Base-by-base conservation (phyloP, 1,139 yeast species). In the Kodamaea sp. region DNA sequence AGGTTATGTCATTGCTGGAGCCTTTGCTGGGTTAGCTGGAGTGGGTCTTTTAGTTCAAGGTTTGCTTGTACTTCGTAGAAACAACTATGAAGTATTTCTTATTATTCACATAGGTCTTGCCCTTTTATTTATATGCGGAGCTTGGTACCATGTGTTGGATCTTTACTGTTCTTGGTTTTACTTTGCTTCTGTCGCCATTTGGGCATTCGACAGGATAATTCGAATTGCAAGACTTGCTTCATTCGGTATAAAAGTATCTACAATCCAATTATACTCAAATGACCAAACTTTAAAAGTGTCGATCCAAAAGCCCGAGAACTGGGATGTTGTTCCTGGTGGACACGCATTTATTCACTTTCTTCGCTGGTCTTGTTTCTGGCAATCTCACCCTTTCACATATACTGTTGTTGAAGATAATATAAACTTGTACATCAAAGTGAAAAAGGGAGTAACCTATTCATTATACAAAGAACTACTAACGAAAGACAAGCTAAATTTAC, bases 331-430 rank as follows among this genome's bases (percentile, higher is more conserved):
- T 38, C 83, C 87, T 5, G 87, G 87, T n/a, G 80, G 82, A 12
- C 82, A 75, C 54, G 80, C 78, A 1, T 83, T 70, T 50, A 60
- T 83, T 36, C 79, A 81, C 53, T 73, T 81, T 40, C 55, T 75
- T 34, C 59, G 67, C 31, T 69, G 78, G 31, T 54, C 71, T 45
- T 73, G 76, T 38, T 82, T 82, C 46, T 84, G 79, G 80, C 88
- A 83, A 54, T 75, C 84, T 0, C 90, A 83, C 55, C 90, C 90
- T 0, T 83, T 83, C 51, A 79, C 88, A 0, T 70, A 78, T 9
- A 67, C 79, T 23, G 61, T 60, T 60, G 42, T 61, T 43, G 49
- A 58, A 43, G 58, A 68, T 53, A 52, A 66, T 51, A 50, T 73
- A 4, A 55, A 61, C 1, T 57, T 73, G 24, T 71, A 65, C 44